Conservation (phyloP, 352 stramenopile genomes). For the Phytopythium cucurbitacearum region DNA sequence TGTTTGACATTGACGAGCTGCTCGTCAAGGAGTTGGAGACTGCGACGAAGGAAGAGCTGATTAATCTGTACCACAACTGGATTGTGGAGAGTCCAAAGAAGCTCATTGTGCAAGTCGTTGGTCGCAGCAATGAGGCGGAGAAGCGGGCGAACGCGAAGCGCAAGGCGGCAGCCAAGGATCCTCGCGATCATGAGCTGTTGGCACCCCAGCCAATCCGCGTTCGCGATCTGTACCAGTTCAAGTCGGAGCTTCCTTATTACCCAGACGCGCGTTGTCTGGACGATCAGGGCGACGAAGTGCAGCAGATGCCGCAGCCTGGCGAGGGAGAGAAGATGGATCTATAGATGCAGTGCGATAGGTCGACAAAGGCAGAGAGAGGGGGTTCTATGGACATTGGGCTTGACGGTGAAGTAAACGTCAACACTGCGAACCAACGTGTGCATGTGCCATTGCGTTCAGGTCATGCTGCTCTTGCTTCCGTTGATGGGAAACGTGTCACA, state of each 20-base stretch:
- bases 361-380: too few species aligned
- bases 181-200: background rate
- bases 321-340: conserved; percentile 22
- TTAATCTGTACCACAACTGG: conserved; percentile 53
- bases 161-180: conserved; percentile 12
- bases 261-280: conserved; percentile 21
- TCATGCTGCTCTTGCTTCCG: background rate
- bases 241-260: conserved; percentile 51
- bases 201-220: conserved; percentile 31
- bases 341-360: conserved; percentile 11
- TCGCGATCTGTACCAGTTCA: conserved; percentile 62
- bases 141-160: conserved; percentile 26
- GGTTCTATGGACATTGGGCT: too few species aligned
- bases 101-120: conserved; percentile 61
- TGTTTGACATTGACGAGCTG: conserved; percentile 69
- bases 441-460: background rate
- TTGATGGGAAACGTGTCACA: conserved; percentile 31
- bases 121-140: conserved; percentile 35
- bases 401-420: too few species aligned
- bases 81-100: conserved; percentile 67
- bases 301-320: conserved; percentile 10
- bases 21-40: conserved; percentile 70
- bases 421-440: background rate
- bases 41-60: conserved; percentile 61
- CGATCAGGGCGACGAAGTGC: conserved; percentile 5